These are phyloP conservation scores for Aspergillus nidulans DNA, from an alignment of 495 filamentous ascomycete genomes.

Conservation along the genomic window DNA sequence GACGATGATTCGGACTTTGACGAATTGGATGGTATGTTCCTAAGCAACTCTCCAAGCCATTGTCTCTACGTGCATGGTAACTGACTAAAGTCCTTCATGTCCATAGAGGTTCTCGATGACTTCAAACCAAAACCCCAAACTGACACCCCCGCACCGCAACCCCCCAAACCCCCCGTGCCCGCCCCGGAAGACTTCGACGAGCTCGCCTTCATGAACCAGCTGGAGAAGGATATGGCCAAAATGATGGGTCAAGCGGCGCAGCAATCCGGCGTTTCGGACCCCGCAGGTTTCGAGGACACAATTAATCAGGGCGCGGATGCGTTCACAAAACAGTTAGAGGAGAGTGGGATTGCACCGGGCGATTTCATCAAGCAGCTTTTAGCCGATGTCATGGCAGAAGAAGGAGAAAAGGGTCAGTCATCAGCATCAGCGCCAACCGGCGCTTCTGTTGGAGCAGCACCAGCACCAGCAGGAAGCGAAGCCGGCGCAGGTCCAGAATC, in stretches of 20 bases:
- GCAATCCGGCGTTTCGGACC: conserved; percentile 23
- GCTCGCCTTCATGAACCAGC: conserved; percentile 68
- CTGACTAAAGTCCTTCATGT: background rate
- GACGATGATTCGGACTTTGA: conserved; percentile 66
- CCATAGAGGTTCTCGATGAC: conserved; percentile 81
- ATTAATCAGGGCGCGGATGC: conserved; percentile 38
- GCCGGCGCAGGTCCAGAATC: conserved; percentile 38
- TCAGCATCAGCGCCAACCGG: conserved; percentile 8
- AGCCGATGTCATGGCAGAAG: conserved; percentile 76
- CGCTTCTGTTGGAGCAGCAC: conserved; percentile 18
- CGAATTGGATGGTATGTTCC: conserved; percentile 73
- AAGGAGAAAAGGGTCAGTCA: conserved; percentile 40
- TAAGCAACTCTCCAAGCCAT: background rate
- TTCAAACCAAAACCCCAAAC: conserved; percentile 52
- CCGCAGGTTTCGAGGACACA: conserved; percentile 23
- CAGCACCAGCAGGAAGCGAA: background rate
- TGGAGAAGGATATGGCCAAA: conserved; percentile 83
- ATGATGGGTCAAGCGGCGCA: conserved; percentile 51
- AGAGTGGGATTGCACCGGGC: conserved; percentile 60
- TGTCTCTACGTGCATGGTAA: background rate
- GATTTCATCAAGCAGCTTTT: conserved; percentile 80
- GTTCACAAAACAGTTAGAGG: conserved; percentile 80
- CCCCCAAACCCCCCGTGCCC: conserved; percentile 26
- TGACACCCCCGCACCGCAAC: conserved; percentile 23
- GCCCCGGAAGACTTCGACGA: conserved; percentile 39